Evolutionary conservation across 1,139 yeast species (phyloP).

Genomic region (Yamadazyma mexicana): DNA sequence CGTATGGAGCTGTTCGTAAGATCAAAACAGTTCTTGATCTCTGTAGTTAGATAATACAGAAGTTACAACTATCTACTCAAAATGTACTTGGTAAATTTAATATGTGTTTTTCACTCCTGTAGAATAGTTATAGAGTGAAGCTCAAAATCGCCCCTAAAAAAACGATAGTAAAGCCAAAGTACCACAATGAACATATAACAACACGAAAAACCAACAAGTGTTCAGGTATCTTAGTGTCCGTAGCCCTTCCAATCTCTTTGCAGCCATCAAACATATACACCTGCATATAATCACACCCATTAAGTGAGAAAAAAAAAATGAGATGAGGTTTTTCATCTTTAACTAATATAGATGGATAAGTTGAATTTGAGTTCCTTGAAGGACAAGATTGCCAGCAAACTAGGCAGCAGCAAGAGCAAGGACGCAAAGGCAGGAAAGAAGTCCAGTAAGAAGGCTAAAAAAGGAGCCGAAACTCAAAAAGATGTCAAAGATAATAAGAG

Average conservation of each 20-base stretch:
- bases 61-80: too few species aligned
- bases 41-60: too few species aligned
- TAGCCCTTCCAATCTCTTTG: background rate
- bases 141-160: too few species aligned
- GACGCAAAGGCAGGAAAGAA: slow-evolving; percentile 21
- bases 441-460: slow-evolving; percentile 16
- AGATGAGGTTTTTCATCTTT: slow-evolving; percentile 9
- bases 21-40: too few species aligned
- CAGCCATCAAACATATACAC: background rate
- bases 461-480: slow-evolving; percentile 12
- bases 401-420: slow-evolving; percentile 20
- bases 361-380: slow-evolving; percentile 53
- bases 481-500: slow-evolving; percentile 13
- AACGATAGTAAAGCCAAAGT: too few species aligned
- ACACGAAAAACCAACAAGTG: too few species aligned
- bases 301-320: slow-evolving; percentile 9
- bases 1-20: too few species aligned
- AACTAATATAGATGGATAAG: slow-evolving; percentile 27
- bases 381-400: slow-evolving; percentile 55
- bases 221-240: too few species aligned
- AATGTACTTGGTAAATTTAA: too few species aligned
- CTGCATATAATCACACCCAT: slow-evolving; percentile 2
- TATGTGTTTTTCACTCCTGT: too few species aligned
- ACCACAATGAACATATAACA: background rate
- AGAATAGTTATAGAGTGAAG: too few species aligned